phyloP scores from a whole-genome alignment of 1,284 basidiomycete genomes.

The Uromyces viciae-fabae region DNA sequence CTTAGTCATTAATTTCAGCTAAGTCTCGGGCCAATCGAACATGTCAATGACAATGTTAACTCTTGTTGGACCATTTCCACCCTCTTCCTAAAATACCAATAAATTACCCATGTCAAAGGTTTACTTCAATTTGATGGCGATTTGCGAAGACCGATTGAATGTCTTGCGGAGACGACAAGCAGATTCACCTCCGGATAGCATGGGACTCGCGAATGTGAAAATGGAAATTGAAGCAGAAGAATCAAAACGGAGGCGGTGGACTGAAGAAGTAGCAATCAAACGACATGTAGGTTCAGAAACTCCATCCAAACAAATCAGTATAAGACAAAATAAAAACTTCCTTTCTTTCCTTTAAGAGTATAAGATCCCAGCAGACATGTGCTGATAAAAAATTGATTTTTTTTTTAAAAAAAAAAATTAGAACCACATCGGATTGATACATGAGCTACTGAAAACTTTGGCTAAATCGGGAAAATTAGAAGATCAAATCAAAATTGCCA shows the following conservation, averaged over 20 bases:
- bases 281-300: slow-evolving; percentile 59
- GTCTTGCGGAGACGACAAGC: slow-evolving; percentile 53
- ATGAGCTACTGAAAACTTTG: slow-evolving; percentile 66
- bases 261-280: slow-evolving; percentile 49
- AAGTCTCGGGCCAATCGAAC: too few species aligned
- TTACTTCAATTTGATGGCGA: slow-evolving; percentile 82
- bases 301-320: neutral
- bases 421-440: slow-evolving; percentile 71
- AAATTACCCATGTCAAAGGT: too few species aligned
- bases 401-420: slow-evolving; percentile 74
- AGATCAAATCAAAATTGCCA: slow-evolving; percentile 56
- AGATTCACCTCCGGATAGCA: slow-evolving; percentile 60
- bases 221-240: slow-evolving; percentile 68
- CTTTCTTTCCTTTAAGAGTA: neutral
- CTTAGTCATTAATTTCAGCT: too few species aligned
- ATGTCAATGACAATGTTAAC: neutral
- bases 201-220: neutral
- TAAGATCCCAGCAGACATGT: too few species aligned
- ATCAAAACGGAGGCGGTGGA: slow-evolving; percentile 72
- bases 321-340: slow-evolving; percentile 6
- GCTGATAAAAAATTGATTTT: slow-evolving; percentile 55
- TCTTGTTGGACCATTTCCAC: slow-evolving; percentile 56
- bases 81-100: too few species aligned
- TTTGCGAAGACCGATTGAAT: slow-evolving; percentile 55
- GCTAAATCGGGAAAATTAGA: slow-evolving; percentile 63